These are phyloP conservation scores for Mortierella alpina DNA, from an alignment of 192 early-diverging fungal species.

Conservation along the genomic window DNA sequence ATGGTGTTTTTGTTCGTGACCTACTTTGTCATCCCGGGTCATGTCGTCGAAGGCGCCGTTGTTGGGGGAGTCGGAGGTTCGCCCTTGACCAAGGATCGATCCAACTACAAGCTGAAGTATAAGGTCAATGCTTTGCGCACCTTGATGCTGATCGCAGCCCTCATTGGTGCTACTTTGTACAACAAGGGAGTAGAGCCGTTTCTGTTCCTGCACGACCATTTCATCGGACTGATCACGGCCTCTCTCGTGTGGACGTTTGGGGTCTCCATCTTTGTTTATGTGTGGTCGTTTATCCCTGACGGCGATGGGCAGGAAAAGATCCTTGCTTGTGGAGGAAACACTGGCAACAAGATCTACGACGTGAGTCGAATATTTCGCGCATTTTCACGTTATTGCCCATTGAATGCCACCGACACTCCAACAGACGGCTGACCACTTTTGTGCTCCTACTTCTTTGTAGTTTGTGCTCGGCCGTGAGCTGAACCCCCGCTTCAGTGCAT, in stretches of 20 bases:
- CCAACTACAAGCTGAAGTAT: slow-evolving; percentile 81
- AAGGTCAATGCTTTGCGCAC: slow-evolving; percentile 85
- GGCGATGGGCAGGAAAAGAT: slow-evolving; percentile 57
- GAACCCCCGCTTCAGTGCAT: slow-evolving; percentile 84
- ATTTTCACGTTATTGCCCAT: not conserved
- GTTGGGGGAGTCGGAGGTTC: slow-evolving; percentile 46
- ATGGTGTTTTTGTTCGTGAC: slow-evolving; percentile 73
- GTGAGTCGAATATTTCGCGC: slow-evolving; percentile 36
- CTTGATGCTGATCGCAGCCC: slow-evolving; percentile 61
- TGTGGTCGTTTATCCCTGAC: slow-evolving; percentile 74
- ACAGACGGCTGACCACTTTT: not conserved
- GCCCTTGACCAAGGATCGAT: slow-evolving; percentile 66
- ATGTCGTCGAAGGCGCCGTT: slow-evolving; percentile 65
- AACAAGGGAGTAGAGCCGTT: slow-evolving; percentile 69
- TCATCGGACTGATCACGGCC: slow-evolving; percentile 75
- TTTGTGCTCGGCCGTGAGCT: slow-evolving; percentile 97
- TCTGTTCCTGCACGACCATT: slow-evolving; percentile 87
- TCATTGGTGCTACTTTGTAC: slow-evolving; percentile 55
- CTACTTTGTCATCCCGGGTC: slow-evolving; percentile 78
- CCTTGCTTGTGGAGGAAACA: slow-evolving; percentile 89
- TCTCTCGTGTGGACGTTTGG: slow-evolving; percentile 73
- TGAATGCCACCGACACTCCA: not conserved
- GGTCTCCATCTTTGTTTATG: slow-evolving; percentile 78
- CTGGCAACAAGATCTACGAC: slow-evolving; percentile 91
- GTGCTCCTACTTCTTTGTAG: slow-evolving; percentile 23